Percentiles rank a stretch among this genome's conserved stretches.
Evolutionary conservation across 495 filamentous ascomycete species (phyloP).

Genomic region (Penicillium subrubescens): DNA sequence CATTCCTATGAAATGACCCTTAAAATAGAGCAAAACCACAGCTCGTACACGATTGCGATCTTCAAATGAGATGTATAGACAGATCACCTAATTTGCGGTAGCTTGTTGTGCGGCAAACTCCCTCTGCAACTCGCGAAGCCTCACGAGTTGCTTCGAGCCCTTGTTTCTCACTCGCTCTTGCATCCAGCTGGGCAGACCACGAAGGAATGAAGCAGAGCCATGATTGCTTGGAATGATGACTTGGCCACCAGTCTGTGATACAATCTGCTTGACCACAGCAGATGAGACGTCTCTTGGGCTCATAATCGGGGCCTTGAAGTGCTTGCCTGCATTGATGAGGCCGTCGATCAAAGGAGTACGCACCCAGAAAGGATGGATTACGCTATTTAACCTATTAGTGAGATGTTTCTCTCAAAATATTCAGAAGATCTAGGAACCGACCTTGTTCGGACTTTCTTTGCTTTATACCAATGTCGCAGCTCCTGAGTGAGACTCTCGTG

Average conservation of each 20-base stretch:
- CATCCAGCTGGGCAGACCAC: neutral
- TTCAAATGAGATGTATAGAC: neutral
- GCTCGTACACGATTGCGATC: neutral
- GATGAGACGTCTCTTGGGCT: neutral
- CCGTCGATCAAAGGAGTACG: constrained; percentile 5
- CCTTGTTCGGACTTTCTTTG: constrained; percentile 56
- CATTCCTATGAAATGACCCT: neutral
- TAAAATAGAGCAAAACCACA: neutral
- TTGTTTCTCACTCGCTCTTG: neutral
- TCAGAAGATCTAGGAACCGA: neutral
- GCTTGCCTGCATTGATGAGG: neutral
- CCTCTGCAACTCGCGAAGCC: neutral
- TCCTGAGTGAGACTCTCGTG: constrained; percentile 65
- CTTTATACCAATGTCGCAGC: constrained; percentile 54
- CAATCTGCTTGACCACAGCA: neutral
- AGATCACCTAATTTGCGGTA: neutral
- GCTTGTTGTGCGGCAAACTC: neutral
- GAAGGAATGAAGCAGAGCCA: neutral
- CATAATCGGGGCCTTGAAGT: neutral
- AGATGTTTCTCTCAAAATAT: no score
- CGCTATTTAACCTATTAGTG: neutral
- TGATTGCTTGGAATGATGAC: neutral
- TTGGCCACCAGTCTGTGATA: neutral
- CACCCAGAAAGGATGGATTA: constrained; percentile 9
- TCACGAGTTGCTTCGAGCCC: neutral